Percentiles rank a stretch among this genome's conserved stretches.
Evolutionary conservation across 2,329 filamentous ascomycete species (phyloP).

Genomic region (Trichophyton benhamiae): DNA sequence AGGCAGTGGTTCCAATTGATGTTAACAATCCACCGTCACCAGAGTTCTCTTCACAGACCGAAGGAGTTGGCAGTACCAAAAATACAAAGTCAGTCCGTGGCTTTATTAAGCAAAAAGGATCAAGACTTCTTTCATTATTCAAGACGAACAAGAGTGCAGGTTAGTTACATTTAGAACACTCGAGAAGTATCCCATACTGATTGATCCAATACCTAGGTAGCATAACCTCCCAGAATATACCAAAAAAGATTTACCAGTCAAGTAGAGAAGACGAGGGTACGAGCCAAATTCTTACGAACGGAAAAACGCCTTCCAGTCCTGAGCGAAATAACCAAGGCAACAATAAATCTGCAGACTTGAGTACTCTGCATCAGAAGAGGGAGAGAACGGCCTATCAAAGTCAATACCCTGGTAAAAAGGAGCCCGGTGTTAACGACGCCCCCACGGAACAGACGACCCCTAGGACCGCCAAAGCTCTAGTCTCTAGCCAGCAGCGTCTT

Average conservation of each 20-base stretch:
- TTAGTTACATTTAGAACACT: conserved; percentile 10
- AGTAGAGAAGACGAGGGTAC: background rate
- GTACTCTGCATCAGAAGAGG: background rate
- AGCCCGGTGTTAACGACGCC: background rate
- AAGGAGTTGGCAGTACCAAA: background rate
- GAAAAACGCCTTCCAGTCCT: background rate
- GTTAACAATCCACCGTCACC: conserved; percentile 8
- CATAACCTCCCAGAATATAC: background rate
- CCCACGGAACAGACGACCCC: background rate
- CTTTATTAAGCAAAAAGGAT: conserved; percentile 26
- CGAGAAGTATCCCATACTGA: background rate
- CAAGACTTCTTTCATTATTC: conserved; percentile 27
- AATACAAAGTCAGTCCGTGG: conserved; percentile 20
- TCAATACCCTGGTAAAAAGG: background rate
- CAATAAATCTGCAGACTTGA: background rate
- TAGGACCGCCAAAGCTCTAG: background rate
- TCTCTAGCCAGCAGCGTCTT: conserved; percentile 10
- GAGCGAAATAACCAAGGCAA: background rate
- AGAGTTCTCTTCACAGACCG: conserved; percentile 13
- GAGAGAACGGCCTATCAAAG: background rate
- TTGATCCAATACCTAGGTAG: background rate
- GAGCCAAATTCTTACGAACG: background rate
- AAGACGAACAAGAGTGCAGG: conserved; percentile 21
- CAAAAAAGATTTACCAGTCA: background rate
- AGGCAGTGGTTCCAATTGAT: background rate